phyloP scores from a whole-genome alignment of 163 green algal genomes.

The Chlamydomonas reinhardtii region DNA sequence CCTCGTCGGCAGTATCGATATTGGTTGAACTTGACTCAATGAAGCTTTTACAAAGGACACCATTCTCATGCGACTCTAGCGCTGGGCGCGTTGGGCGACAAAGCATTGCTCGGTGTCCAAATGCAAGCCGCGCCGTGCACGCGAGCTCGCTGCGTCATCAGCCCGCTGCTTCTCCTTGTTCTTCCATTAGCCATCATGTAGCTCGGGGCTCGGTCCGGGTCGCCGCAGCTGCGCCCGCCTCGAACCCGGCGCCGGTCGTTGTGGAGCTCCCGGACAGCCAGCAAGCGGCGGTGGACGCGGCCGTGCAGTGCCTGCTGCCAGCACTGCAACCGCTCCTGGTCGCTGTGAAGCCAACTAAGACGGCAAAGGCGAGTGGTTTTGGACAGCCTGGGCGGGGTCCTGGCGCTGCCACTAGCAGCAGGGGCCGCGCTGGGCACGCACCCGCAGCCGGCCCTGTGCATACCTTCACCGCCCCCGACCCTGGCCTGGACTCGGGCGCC shows the following conservation, averaged over 20 bases:
- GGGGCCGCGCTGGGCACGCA: too few relatives aligned
- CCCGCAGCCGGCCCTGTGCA: neutral
- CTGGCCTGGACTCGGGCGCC: neutral
- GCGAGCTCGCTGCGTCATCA: neutral
- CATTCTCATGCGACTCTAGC: neutral
- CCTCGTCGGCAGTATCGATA: too few relatives aligned
- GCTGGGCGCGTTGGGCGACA: too few relatives aligned
- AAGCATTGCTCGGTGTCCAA: too few relatives aligned
- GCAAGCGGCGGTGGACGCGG: conserved; percentile 17
- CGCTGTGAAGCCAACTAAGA: conserved; percentile 2
- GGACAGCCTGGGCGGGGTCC: neutral
- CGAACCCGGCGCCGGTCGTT: neutral
- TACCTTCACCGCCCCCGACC: too few relatives aligned
- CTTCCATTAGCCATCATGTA: too few relatives aligned
- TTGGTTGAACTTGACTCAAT: neutral
- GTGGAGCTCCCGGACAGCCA: conserved; percentile 10
- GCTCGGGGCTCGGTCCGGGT: neutral
- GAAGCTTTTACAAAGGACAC: neutral
- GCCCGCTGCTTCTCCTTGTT: neutral
- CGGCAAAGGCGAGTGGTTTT: neutral
- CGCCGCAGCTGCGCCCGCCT: neutral
- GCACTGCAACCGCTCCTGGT: neutral
- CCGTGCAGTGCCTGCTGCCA: conserved; percentile 26
- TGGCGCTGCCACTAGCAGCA: neutral
- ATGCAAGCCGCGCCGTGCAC: too few relatives aligned